Evolutionary conservation across 148 eudicot species (phyloP).

Genomic region (Oxyria digyna): DNA sequence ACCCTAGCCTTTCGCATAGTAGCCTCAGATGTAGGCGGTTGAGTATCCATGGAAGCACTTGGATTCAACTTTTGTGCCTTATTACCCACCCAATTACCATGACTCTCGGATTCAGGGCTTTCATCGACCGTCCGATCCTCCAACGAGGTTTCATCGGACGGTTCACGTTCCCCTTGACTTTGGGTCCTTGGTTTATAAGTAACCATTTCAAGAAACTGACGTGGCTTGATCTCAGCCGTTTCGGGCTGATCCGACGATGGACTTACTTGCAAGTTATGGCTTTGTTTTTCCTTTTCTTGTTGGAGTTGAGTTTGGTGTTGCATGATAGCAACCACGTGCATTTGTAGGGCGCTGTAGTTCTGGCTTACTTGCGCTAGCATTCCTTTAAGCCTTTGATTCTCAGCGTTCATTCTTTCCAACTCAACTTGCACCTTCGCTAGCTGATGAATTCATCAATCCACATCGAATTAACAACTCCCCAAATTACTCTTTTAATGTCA

Average conservation of each 20-base stretch:
- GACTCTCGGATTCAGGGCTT: constrained; percentile 31
- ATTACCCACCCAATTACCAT: constrained; percentile 42
- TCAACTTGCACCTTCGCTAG: constrained; percentile 38
- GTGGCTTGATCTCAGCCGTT: constrained; percentile 15
- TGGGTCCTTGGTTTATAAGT: constrained; percentile 30
- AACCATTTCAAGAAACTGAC: constrained; percentile 30
- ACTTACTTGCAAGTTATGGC: neutral
- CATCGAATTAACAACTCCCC: neutral
- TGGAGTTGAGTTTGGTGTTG: constrained; percentile 25
- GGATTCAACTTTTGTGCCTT: constrained; percentile 33
- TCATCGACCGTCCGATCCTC: constrained; percentile 29
- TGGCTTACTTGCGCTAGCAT: constrained; percentile 51
- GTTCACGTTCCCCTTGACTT: constrained; percentile 9
- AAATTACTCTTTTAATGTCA: neutral
- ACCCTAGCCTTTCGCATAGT: constrained; percentile 79
- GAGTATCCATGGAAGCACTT: neutral
- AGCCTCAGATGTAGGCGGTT: constrained; percentile 25
- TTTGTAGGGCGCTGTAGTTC: constrained; percentile 38
- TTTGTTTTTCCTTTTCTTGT: neutral
- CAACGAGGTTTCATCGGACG: neutral
- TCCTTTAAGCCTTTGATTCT: constrained; percentile 54
- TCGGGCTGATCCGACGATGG: neutral
- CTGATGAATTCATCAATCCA: constrained; percentile 16
- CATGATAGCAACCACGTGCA: constrained; percentile 31
- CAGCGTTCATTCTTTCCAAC: constrained; percentile 43